Percentiles rank a stretch among this genome's conserved stretches.
phyloP scores from a whole-genome alignment of 1,284 basidiomycete species.

The Mycosarcoma mackinlayi region DNA sequence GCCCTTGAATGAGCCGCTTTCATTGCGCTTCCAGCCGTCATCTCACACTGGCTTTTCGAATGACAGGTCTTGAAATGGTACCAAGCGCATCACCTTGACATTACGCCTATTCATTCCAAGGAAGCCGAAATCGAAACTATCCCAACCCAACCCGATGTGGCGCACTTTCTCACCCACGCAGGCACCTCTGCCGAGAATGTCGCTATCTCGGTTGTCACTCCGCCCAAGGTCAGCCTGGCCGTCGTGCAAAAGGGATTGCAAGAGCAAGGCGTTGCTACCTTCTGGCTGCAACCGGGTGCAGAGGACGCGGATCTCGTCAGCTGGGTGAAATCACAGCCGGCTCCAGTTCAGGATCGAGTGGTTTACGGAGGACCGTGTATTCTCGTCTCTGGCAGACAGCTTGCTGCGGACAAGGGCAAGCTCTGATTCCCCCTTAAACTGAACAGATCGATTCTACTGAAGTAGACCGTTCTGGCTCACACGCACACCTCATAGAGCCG shows the following conservation, averaged over 20 bases:
- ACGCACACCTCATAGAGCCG: too few species aligned
- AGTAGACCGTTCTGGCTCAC: too few species aligned
- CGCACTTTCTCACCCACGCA: slow-evolving; percentile 25
- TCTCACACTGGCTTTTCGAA: too few species aligned
- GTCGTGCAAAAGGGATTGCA: slow-evolving; percentile 53
- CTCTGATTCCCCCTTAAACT: slow-evolving; percentile 24
- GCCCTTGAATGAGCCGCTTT: not conserved
- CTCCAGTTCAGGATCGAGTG: slow-evolving; percentile 50
- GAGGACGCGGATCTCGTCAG: slow-evolving; percentile 55
- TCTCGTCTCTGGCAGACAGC: slow-evolving; percentile 58
- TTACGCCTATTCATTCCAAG: slow-evolving; percentile 62
- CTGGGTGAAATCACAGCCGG: slow-evolving; percentile 56
- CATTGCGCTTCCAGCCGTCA: too few species aligned
- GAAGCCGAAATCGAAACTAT: slow-evolving; percentile 52
- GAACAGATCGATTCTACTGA: too few species aligned
- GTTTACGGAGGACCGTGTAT: slow-evolving; percentile 65
- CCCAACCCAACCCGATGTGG: slow-evolving; percentile 26
- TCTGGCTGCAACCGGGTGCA: slow-evolving; percentile 64
- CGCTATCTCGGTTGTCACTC: slow-evolving; percentile 64
- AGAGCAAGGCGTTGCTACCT: slow-evolving; percentile 45
- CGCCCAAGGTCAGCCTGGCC: slow-evolving; percentile 56
- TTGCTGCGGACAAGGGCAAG: slow-evolving; percentile 59
- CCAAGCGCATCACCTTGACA: slow-evolving; percentile 46
- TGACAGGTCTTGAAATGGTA: slow-evolving; percentile 64
- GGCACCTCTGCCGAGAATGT: slow-evolving; percentile 28